Percentiles rank a stretch among this genome's conserved stretches.
phyloP scores from a whole-genome alignment of 208 protist species.

The Trypanosoma mega region DNA sequence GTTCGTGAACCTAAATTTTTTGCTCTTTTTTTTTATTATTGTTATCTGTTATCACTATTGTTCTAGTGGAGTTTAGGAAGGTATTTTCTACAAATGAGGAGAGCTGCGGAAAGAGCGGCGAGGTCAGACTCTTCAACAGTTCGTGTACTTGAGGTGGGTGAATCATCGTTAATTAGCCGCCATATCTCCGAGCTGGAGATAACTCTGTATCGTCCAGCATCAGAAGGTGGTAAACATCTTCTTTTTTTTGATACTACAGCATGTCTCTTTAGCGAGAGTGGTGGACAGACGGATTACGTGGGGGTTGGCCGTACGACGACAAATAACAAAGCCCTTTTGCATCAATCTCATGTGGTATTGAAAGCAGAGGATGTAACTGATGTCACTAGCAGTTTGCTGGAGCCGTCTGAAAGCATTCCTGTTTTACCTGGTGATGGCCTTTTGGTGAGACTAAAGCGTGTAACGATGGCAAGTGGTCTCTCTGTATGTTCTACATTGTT shows the following conservation, averaged over 20 bases:
- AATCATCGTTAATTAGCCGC: conserved; percentile 56
- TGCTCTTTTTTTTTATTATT: conserved; percentile 13
- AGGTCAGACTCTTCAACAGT: conserved; percentile 2
- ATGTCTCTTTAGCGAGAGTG: conserved; percentile 64
- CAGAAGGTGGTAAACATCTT: conserved; percentile 29
- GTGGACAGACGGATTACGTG: conserved; percentile 68
- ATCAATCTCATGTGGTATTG: conserved; percentile 60
- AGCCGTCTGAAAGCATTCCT: conserved; percentile 29
- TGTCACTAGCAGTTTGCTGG: conserved; percentile 35
- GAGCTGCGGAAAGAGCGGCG: background rate
- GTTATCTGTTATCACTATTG: conserved; percentile 1
- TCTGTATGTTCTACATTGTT: conserved; percentile 67
- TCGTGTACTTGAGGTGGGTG: conserved; percentile 51
- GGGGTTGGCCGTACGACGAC: conserved; percentile 54
- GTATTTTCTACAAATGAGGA: too few relatives aligned
- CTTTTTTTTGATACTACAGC: conserved; percentile 79
- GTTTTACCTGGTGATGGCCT: conserved; percentile 72
- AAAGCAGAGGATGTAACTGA: conserved; percentile 34
- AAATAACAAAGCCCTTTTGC: conserved; percentile 54
- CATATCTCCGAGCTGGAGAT: conserved; percentile 70
- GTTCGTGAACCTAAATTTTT: background rate
- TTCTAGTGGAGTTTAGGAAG: too few relatives aligned
- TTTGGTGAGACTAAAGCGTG: conserved; percentile 46
- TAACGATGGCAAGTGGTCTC: conserved; percentile 47
- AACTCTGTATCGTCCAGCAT: conserved; percentile 62